Conservation (phyloP, 345 rosid genomes). For the Pistacia vera region DNA sequence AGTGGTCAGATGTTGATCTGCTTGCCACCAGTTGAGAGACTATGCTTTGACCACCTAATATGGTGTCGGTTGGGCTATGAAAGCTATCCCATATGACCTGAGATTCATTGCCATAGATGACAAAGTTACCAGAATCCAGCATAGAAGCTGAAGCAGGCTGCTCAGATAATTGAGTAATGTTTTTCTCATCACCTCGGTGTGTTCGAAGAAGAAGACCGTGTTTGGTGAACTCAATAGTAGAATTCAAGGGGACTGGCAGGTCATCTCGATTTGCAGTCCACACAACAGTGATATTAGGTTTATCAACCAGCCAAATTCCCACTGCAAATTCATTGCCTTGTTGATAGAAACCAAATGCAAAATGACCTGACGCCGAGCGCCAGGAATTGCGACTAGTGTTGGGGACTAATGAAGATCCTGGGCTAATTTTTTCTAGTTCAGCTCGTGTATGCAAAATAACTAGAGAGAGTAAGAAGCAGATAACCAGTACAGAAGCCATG, state of each 20-base stretch:
- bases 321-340: conserved; percentile 23
- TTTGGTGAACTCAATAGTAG: conserved; percentile 9
- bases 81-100: conserved; percentile 15
- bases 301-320: conserved; percentile 16
- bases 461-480: neutral
- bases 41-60: conserved; percentile 2
- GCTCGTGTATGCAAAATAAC: neutral
- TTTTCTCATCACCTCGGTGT: neutral
- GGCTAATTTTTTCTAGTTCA: neutral
- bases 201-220: conserved; percentile 24
- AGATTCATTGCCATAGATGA: conserved; percentile 1
- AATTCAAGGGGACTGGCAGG: conserved; percentile 17
- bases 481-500: neutral
- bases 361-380: neutral
- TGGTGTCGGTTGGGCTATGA: conserved; percentile 6
- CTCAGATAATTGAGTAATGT: neutral
- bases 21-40: neutral
- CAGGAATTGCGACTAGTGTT: neutral
- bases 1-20: neutral
- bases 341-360: conserved; percentile 26
- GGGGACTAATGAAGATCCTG: neutral
- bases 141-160: conserved; percentile 24
- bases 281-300: conserved; percentile 11
- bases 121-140: conserved; percentile 36
- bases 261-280: conserved; percentile 38